Conservation (phyloP, 768 basidiomycete species). For the Kwoniella sp. region DNA sequence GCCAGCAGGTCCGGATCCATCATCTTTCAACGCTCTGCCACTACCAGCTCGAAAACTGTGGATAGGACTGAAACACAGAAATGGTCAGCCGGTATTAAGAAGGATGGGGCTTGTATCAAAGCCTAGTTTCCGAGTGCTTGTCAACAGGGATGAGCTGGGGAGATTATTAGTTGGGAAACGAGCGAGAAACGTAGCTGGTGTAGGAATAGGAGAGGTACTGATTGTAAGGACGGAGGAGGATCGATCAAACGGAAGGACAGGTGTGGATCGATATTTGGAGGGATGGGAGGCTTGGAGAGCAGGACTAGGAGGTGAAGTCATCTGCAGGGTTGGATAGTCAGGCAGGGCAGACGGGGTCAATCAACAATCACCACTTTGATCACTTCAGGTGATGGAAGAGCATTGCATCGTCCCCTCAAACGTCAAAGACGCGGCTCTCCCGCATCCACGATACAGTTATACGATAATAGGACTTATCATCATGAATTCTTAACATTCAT, state of each 20-base stretch:
- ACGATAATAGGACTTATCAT: too few species aligned
- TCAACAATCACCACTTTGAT: too few species aligned
- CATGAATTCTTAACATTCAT: too few species aligned
- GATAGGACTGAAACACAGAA: conserved; percentile 91
- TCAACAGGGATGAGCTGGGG: conserved; percentile 72
- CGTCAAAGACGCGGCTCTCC: too few species aligned
- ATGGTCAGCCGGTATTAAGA: conserved; percentile 79
- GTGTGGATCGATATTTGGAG: conserved; percentile 68
- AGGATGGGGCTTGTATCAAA: conserved; percentile 79
- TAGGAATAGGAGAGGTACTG: conserved; percentile 90
- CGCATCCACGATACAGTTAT: too few species aligned
- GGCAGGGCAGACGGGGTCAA: too few species aligned
- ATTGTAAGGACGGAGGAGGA: conserved; percentile 72
- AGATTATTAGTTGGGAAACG: conserved; percentile 78
- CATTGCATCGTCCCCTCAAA: too few species aligned
- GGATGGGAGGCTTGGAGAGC: conserved; percentile 85
- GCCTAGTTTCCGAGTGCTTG: conserved; percentile 77
- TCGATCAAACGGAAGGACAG: conserved; percentile 61
- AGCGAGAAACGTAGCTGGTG: conserved; percentile 75
- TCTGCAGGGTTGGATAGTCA: conserved; percentile 70
- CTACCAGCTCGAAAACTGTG: conserved; percentile 80
- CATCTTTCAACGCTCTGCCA: conserved; percentile 63
- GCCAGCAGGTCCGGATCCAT: conserved; percentile 63
- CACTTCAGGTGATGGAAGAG: too few species aligned
- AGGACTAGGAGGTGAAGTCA: conserved; percentile 77